Conservation (phyloP, 257 asterid species). For the Lantana camara region DNA sequence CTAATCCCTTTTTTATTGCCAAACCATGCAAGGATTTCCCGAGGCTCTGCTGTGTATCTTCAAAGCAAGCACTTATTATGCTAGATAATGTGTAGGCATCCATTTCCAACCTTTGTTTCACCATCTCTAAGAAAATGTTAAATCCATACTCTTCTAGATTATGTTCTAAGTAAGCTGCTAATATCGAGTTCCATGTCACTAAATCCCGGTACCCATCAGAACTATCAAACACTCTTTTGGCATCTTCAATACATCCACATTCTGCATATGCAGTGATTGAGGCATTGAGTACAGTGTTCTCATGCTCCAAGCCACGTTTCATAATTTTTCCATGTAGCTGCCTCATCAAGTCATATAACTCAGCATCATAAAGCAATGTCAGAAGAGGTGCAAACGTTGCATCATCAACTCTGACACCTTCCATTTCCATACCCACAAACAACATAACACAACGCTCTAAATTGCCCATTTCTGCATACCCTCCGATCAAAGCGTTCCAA, state of each 20-base stretch:
- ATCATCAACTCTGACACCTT: constrained; percentile 58
- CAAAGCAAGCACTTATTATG: constrained; percentile 56
- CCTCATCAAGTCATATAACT: constrained; percentile 42
- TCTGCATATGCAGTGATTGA: constrained; percentile 66
- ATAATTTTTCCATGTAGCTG: constrained; percentile 72
- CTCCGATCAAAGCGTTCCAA: constrained; percentile 87
- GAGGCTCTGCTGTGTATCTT: constrained; percentile 33
- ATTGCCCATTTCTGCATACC: constrained; percentile 61
- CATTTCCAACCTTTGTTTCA: constrained; percentile 46
- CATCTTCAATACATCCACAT: constrained; percentile 55
- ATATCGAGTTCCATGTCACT: constrained; percentile 84
- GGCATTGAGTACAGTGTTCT: constrained; percentile 73
- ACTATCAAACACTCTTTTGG: constrained; percentile 53
- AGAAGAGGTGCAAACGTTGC: constrained; percentile 81
- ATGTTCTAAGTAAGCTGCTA: constrained; percentile 66
- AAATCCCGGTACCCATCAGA: constrained; percentile 57
- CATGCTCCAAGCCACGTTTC: constrained; percentile 61
- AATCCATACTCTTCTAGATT: constrained; percentile 48
- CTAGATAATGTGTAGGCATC: constrained; percentile 77
- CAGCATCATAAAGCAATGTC: constrained; percentile 54
- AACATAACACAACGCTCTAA: constrained; percentile 44
- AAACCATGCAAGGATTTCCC: constrained; percentile 75
- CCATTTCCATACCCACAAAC: constrained; percentile 60
- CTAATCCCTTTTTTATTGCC: constrained; percentile 71
- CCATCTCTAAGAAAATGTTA: constrained; percentile 62